Percentiles rank a stretch among this genome's conserved stretches.
These are phyloP conservation scores for Cutaneotrichosporon sp. DNA, from an alignment of 1,284 basidiomycete species.

Conservation along the genomic window DNA sequence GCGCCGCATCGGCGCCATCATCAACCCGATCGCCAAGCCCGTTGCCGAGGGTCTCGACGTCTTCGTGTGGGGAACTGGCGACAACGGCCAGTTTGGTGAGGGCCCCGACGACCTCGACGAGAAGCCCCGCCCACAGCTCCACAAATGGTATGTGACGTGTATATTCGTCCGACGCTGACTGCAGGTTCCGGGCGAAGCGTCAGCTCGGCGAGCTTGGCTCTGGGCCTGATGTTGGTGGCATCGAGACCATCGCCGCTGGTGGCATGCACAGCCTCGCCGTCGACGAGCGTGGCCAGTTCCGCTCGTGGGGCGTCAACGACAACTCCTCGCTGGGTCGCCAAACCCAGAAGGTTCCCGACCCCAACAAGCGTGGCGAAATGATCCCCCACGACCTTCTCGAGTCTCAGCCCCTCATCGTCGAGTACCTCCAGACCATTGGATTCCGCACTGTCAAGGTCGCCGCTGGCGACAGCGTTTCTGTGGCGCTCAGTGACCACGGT, in stretches of 20 bases:
- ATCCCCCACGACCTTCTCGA: slow-evolving; percentile 78
- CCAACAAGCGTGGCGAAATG: slow-evolving; percentile 59
- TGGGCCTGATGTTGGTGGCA: slow-evolving; percentile 59
- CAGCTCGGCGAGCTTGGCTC: slow-evolving; percentile 55
- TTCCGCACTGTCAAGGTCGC: slow-evolving; percentile 82
- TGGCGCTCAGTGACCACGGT: slow-evolving; percentile 74
- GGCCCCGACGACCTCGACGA: slow-evolving; percentile 69
- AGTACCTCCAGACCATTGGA: slow-evolving; percentile 66
- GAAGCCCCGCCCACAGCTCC: slow-evolving; percentile 69
- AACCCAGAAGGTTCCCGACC: slow-evolving; percentile 68
- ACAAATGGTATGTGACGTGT: slow-evolving; percentile 49
- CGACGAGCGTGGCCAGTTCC: slow-evolving; percentile 77
- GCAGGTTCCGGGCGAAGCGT: slow-evolving; percentile 51
- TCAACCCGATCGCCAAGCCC: slow-evolving; percentile 34
- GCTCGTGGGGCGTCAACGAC: slow-evolving; percentile 90
- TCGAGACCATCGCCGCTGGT: slow-evolving; percentile 74
- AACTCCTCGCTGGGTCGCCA: slow-evolving; percentile 85
- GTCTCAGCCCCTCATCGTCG: slow-evolving; percentile 70
- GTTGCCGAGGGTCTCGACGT: slow-evolving; percentile 47
- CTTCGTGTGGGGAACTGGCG: slow-evolving; percentile 79
- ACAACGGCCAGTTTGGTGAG: slow-evolving; percentile 85
- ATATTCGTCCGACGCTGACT: slow-evolving; percentile 8
- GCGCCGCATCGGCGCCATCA: slow-evolving; percentile 22
- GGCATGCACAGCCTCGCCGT: slow-evolving; percentile 83
- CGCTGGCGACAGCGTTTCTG: slow-evolving; percentile 81